A percentile compares a stretch with the other conserved stretches of the same genome.
Evolutionary conservation across 306 rosid species (phyloP).

Genomic region (peach (Prunus persica)): Prunus_persica_NCBIv2 NC_034010.1:25855501-25856000

Average conservation of each 20-base stretch:
- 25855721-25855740: conserved; percentile 7
- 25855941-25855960: too few relatives aligned
- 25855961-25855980: background rate
- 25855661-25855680: background rate
- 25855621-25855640: too few relatives aligned
- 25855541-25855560: too few relatives aligned
- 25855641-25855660: background rate
- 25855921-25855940: too few relatives aligned
- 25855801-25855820: conserved; percentile 15
- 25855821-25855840: conserved; percentile 5
- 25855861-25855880: background rate
- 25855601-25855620: background rate
- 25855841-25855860: background rate
- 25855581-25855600: background rate
- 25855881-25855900: background rate
- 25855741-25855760: background rate
- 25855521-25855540: too few relatives aligned
- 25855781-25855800: conserved; percentile 3
- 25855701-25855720: background rate
- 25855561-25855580: too few relatives aligned
- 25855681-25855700: background rate
- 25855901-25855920: too few relatives aligned
- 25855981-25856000: conserved; percentile 4
- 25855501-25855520: too few relatives aligned
- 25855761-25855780: background rate